These are phyloP conservation scores for Hortiboletus campestris DNA, from an alignment of 768 basidiomycete species.

Conservation along the genomic window DNA sequence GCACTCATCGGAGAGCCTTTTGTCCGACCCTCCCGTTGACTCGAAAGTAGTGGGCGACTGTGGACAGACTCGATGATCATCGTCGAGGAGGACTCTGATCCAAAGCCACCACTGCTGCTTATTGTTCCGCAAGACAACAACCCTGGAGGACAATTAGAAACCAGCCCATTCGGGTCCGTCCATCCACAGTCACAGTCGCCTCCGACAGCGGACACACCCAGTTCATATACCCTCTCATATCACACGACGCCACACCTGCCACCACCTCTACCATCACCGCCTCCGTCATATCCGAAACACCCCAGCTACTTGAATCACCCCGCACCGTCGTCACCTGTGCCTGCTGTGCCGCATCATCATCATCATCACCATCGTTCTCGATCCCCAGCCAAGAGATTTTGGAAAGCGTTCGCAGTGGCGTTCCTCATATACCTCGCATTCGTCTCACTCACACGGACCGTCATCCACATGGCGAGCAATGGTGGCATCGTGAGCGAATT, in stretches of 20 bases:
- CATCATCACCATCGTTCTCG: neutral
- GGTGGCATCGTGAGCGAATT: neutral
- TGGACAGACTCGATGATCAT: neutral
- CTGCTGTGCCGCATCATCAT: neutral
- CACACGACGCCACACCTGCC: neutral
- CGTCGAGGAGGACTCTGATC: neutral
- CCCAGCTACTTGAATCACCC: neutral
- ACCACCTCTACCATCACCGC: conserved; percentile 8
- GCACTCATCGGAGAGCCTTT: too few species aligned
- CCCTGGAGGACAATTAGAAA: neutral
- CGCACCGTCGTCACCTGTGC: neutral
- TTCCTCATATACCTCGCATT: conserved; percentile 14
- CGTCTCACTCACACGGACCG: neutral
- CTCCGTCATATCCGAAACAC: conserved; percentile 12
- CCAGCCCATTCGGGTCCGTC: conserved; percentile 5
- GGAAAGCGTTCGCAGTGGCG: conserved; percentile 10
- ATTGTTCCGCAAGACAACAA: neutral
- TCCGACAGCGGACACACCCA: neutral
- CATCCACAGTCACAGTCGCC: conserved; percentile 1
- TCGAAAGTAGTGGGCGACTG: too few species aligned
- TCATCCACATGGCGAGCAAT: neutral
- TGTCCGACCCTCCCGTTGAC: too few species aligned
- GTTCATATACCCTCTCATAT: conserved; percentile 7
- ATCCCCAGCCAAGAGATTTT: conserved; percentile 13
- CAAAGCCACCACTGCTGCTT: neutral